Evolutionary conservation across 371 early-diverging fungal genomes (phyloP), one percentile per base, ranked within the genome.

Genomic region (Rhizopus delemar): DNA sequence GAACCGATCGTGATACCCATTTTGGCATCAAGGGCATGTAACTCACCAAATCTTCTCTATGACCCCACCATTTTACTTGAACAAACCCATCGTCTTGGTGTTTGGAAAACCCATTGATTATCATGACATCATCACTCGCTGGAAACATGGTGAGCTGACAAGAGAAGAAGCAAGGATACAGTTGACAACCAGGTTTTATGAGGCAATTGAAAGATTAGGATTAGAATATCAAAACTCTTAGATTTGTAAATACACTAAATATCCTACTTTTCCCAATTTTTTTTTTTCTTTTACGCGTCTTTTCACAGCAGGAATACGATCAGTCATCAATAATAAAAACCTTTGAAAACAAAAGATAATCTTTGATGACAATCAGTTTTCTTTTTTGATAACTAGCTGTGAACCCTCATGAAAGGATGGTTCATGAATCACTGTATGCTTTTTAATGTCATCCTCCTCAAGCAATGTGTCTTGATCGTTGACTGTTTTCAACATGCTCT

Each of bases 91-190:
- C 32, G 79, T 77, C 6, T 52, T 90, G 16, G 81, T 76, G 0
- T 83, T 86, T 67, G 92, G 92, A 34, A 83, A 90, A 15, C 85
- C 86, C 0, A 76, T 92, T 8, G 87, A 90, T 52, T 88, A 88
- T 67, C 53, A 73, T 12, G 74, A 80, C 59, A 69, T 87, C 15
- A 52, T 88, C 46, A 63, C 73, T 28, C 81, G 78, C 28, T 88
- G 87, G 81, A 77, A 65, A 58, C 55, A 69, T 32, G 81, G 79
- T 31, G 71, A 68, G 33, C 46, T 82, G 16, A 56, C 63, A n/a
- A 87, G 83, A 41, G 65, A 75, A 12, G 80, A 81, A 28, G 80
- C 89, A 11, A 70, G 90, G 12, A 80, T 89, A 22, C 63, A 69
- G 43, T 77, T 90, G 16, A 85, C 86, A 3, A 72, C 78, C 16